Evolutionary conservation across 1,139 yeast genomes (phyloP).

Genomic region (Nakaseomyces nivariensis): DNA sequence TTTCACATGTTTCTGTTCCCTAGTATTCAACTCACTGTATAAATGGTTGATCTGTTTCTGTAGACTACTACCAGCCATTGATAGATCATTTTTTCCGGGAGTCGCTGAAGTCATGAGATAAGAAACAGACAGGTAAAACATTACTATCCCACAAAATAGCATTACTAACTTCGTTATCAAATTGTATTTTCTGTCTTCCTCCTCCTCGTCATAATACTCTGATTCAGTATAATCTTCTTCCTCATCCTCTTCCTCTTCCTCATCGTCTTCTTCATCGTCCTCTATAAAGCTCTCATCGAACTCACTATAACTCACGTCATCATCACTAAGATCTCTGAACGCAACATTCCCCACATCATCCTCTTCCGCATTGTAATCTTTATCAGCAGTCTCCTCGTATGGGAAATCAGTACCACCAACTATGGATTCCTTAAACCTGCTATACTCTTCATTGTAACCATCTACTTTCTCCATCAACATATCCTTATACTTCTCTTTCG

Average conservation of each 20-base stretch:
- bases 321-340: constrained; percentile 9
- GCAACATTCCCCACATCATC: constrained; percentile 8
- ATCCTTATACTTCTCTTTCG: constrained; percentile 12
- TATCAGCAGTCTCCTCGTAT: constrained; percentile 7
- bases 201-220: constrained; percentile 4
- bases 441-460: constrained; percentile 5
- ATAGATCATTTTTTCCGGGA: constrained; percentile 4
- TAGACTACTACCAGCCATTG: constrained; percentile 8
- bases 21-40: constrained; percentile 19
- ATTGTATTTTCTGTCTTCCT: constrained; percentile 1
- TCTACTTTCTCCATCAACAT: constrained; percentile 12
- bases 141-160: not conserved
- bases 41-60: constrained; percentile 26
- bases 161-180: constrained; percentile 3
- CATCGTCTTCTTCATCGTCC: constrained; percentile 1
- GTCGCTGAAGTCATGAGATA: constrained; percentile 1
- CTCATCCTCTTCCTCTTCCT: constrained; percentile 8
- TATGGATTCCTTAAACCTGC: constrained; percentile 3
- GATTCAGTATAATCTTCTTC: not conserved
- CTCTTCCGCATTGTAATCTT: constrained; percentile 6
- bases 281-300: not conserved
- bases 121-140: not conserved
- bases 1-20: constrained; percentile 16
- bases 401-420: not conserved
- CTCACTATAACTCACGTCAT: not conserved